Evolutionary conservation across 345 rosid species (phyloP), one percentile per base, ranked within the genome.

Genomic region (Boechera stricta): DNA sequence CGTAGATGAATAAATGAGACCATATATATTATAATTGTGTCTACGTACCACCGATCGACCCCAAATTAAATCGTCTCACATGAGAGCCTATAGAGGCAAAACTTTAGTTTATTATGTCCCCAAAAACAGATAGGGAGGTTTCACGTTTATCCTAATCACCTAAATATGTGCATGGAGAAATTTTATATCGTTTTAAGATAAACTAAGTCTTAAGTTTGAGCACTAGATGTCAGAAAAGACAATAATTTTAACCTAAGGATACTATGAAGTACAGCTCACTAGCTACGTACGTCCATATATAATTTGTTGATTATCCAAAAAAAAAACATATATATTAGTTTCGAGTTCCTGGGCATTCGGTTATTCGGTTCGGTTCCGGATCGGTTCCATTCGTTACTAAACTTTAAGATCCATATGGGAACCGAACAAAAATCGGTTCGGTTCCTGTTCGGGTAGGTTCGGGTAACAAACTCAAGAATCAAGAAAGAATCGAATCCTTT

Each of bases 31-130:
- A 21, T 12, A 41, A 53, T 35, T 24, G 57, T 44, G 64, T 56
- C 39, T 44, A 65, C 78, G 64, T 47, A 58, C 67, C 53, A 75
- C 54, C 21, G 21, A 21, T 21, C 79, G 44, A 59, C 62, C 78
- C 61, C 67, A 58, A 67, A 60, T 59, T 75, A 51, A 75, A 38
- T 24, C 5, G 54, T 9, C 1, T 75, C 79, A 75, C 79, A 67
- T 49, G 78, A 45, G 21, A 21, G 59, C 45, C 10, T 67, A 15
- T 31, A 48, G 24, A 63, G 35, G 42, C 54, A 18, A 32, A 12
- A 36, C 36, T 66, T 28, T 21, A 33, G 57, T 71, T 45, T 66
- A 28, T 24, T 21, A 56, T 66, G 18, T 41, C 48, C 39, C 11
- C 18, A 67, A 28, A 64, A 38, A 58, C 79, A 67, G 79, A 41